phyloP scores from a whole-genome alignment of 768 basidiomycete genomes.

The Candolleomyces efflorescens region DNA sequence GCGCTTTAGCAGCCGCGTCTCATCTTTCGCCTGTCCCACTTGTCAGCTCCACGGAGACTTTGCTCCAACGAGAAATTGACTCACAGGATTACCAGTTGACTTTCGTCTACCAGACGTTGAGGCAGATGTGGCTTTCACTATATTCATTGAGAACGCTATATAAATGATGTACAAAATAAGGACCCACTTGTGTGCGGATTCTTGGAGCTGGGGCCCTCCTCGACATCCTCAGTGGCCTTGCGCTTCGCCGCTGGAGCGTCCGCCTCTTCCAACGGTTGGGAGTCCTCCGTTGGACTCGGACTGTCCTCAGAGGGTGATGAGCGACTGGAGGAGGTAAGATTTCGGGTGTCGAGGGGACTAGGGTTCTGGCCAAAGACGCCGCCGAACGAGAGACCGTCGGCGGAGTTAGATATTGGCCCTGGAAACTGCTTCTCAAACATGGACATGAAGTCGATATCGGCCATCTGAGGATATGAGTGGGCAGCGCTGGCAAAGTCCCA shows the following conservation, averaged over 20 bases:
- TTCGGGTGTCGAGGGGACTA: no score
- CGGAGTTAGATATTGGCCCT: slow-evolving; percentile 13
- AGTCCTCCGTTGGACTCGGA: slow-evolving; percentile 63
- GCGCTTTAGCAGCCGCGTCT: slow-evolving; percentile 73
- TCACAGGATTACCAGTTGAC: slow-evolving; percentile 27
- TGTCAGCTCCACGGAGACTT: no score
- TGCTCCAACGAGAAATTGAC: slow-evolving; percentile 7
- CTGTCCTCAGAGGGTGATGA: slow-evolving; percentile 72
- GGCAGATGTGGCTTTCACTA: slow-evolving; percentile 13
- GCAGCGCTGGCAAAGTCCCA: slow-evolving; percentile 66
- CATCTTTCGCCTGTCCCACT: slow-evolving; percentile 49
- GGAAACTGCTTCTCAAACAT: slow-evolving; percentile 76
- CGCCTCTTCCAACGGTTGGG: slow-evolving; percentile 35
- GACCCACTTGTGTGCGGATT: slow-evolving; percentile 12
- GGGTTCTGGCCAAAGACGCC: slow-evolving; percentile 17
- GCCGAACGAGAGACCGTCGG: slow-evolving; percentile 12
- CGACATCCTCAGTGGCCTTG: slow-evolving; percentile 65
- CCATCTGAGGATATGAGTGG: slow-evolving; percentile 52
- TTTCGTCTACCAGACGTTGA: slow-evolving; percentile 29
- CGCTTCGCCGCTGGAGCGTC: slow-evolving; percentile 60
- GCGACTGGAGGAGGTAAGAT: slow-evolving; percentile 29
- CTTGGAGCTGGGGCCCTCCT: slow-evolving; percentile 61
- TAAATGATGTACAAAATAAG: slow-evolving; percentile 49
- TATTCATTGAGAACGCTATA: neutral
- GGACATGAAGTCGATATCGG: slow-evolving; percentile 74